phyloP scores from a whole-genome alignment of 306 rosid genomes.

The Malus orientalis region DNA sequence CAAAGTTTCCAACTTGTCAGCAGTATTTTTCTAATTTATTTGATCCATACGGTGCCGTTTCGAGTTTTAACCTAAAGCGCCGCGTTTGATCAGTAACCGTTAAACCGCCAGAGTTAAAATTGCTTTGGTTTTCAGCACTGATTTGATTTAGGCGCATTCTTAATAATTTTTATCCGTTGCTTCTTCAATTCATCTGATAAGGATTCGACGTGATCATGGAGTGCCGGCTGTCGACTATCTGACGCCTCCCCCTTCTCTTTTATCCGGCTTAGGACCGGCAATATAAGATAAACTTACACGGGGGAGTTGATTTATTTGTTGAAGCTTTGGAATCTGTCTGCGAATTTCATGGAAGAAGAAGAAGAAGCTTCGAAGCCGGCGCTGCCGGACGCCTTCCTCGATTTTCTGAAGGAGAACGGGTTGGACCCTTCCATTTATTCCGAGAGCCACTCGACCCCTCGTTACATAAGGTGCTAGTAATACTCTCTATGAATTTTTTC shows the following conservation, averaged over 20 bases:
- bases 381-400: constrained; percentile 55
- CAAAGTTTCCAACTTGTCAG: background rate
- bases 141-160: background rate
- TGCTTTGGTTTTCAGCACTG: background rate
- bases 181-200: too few relatives aligned
- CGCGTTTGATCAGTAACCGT: background rate
- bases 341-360: constrained; percentile 29
- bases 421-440: constrained; percentile 67
- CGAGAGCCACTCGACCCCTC: constrained; percentile 58
- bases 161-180: too few relatives aligned
- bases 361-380: constrained; percentile 23
- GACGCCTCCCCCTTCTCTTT: too few relatives aligned
- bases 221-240: too few relatives aligned
- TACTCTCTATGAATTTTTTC: background rate
- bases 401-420: constrained; percentile 55
- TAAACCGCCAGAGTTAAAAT: background rate
- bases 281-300: too few relatives aligned
- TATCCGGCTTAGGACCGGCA: too few relatives aligned
- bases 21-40: background rate
- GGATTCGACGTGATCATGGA: too few relatives aligned
- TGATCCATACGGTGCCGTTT: background rate
- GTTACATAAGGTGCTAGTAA: constrained; percentile 60
- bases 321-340: background rate
- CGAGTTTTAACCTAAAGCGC: background rate
- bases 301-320: background rate